A percentile compares a stretch with the other conserved stretches of the same genome.
Conservation (phyloP, 345 rosid species). For the Fremontodendron californicum region DNA sequence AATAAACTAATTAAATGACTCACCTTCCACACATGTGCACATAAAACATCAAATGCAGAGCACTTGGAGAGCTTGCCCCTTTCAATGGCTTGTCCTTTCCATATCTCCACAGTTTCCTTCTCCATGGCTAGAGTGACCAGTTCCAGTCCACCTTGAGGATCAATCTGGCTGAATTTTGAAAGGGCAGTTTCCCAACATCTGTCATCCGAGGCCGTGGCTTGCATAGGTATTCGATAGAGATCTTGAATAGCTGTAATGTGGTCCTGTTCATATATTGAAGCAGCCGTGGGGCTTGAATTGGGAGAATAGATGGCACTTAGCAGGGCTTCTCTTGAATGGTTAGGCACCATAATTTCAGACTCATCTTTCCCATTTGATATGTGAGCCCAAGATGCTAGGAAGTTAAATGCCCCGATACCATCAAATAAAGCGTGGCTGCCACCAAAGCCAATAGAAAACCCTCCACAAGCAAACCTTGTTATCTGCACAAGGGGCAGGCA, state of each 20-base stretch:
- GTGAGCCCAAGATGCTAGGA: slow-evolving; percentile 26
- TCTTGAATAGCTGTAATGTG: too few species aligned
- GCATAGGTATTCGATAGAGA: slow-evolving; percentile 22
- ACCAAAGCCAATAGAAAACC: slow-evolving; percentile 19
- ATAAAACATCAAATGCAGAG: slow-evolving; percentile 21
- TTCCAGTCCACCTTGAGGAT: slow-evolving; percentile 11
- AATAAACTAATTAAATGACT: neutral
- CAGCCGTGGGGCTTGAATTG: neutral
- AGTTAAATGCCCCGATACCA: slow-evolving; percentile 18
- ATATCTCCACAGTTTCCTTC: slow-evolving; percentile 15
- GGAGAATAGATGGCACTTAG: slow-evolving; percentile 14
- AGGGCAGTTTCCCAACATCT: slow-evolving; percentile 22
- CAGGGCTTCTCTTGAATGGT: slow-evolving; percentile 23
- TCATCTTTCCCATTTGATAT: slow-evolving; percentile 11
- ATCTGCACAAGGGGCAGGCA: slow-evolving; percentile 12
- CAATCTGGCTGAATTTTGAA: slow-evolving; percentile 6
- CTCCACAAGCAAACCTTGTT: slow-evolving; percentile 26
- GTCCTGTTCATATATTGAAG: too few species aligned
- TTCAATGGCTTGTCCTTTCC: slow-evolving; percentile 4
- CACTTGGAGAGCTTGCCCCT: slow-evolving; percentile 21
- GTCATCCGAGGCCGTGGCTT: slow-evolving; percentile 22
- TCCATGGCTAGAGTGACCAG: slow-evolving; percentile 8
- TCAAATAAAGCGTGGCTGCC: slow-evolving; percentile 29
- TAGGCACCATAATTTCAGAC: slow-evolving; percentile 15
- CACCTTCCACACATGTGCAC: slow-evolving; percentile 22